Base-by-base conservation (phyloP, 257 asterid genomes). In the Galeopsis tetrahit region DNA sequence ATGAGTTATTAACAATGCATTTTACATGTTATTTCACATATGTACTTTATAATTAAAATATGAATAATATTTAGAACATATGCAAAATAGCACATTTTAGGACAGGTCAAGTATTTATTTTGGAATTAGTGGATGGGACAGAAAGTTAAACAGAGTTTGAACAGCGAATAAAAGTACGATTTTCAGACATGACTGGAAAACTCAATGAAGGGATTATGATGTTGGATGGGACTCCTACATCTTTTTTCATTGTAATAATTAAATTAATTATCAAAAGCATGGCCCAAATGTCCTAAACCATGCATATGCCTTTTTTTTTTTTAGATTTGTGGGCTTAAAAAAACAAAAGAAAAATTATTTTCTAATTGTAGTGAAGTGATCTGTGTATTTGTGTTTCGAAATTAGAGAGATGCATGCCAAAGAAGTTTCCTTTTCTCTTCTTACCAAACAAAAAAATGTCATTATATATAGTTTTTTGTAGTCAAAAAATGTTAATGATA, bases 71-170 rank as follows among this genome's bases (percentile, higher is more conserved):
- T n/a, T n/a, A n/a, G n/a, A n/a, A n/a, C n/a, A n/a, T n/a, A n/a
- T n/a, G n/a, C n/a, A n/a, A n/a, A n/a, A n/a, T n/a, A n/a, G n/a
- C n/a, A n/a, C n/a, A n/a, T n/a, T n/a, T n/a, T n/a, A n/a, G n/a
- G n/a, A n/a, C n/a, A n/a, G n/a, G n/a, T n/a, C n/a, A n/a, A n/a
- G 11, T 49, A 62, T 49, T 11, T 7, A 2, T 38, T 35, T 39
- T 36, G 82, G 83, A 75, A 85, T 80, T 70, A 69, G 71, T 61
- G 81, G 89, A 89, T 82, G 93, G 88, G 89, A 85, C 90, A 83
- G 88, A 89, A 89, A 89, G 93, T 42, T 78, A 87, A 89, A 89
- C 86, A 86, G 79, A 84, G 87, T 70, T 80, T 63, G 57, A 76
- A 85, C 83, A 89, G 93, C 83, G 14, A 52, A 68, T 40, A 39